Conservation (phyloP, 2,329 filamentous ascomycete genomes). For the Trichophyton verrucosum region DNA sequence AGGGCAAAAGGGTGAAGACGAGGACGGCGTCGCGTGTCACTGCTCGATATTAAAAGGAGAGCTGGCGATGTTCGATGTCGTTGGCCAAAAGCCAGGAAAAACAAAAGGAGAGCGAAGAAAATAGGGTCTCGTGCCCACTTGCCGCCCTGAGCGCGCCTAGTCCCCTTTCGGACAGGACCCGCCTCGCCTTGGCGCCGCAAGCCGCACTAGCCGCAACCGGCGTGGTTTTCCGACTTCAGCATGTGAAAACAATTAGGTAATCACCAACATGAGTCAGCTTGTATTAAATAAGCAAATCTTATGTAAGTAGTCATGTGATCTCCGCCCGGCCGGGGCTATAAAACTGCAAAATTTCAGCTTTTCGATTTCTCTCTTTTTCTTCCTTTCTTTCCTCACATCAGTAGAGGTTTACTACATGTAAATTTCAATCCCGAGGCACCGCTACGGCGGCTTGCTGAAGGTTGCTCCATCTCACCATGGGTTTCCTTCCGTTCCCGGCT, state of each 20-base stretch:
- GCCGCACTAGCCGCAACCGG: neutral
- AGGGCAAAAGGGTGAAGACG: neutral
- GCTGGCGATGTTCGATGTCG: neutral
- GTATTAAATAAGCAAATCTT: too few relatives aligned
- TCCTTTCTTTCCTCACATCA: constrained; percentile 36
- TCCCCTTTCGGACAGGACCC: neutral
- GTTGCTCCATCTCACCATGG: constrained; percentile 34
- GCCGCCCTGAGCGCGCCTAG: constrained; percentile 15
- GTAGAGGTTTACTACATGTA: constrained; percentile 41
- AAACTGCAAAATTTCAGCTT: constrained; percentile 16
- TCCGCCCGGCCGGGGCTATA: constrained; percentile 15
- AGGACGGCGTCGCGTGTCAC: neutral
- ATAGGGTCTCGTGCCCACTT: constrained; percentile 24
- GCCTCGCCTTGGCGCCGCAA: neutral
- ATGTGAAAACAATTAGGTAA: neutral
- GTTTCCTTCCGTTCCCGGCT: constrained; percentile 41
- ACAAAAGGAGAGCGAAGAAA: constrained; percentile 13
- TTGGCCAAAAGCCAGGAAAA: neutral
- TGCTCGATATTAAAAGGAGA: neutral
- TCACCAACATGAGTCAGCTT: neutral
- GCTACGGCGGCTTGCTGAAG: constrained; percentile 38
- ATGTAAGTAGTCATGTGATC: neutral
- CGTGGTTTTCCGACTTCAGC: neutral
- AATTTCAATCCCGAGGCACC: constrained; percentile 38
- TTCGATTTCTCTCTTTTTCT: constrained; percentile 13